phyloP scores from a whole-genome alignment of 1,284 basidiomycete species.

The Ustilago shanxiensis region DNA sequence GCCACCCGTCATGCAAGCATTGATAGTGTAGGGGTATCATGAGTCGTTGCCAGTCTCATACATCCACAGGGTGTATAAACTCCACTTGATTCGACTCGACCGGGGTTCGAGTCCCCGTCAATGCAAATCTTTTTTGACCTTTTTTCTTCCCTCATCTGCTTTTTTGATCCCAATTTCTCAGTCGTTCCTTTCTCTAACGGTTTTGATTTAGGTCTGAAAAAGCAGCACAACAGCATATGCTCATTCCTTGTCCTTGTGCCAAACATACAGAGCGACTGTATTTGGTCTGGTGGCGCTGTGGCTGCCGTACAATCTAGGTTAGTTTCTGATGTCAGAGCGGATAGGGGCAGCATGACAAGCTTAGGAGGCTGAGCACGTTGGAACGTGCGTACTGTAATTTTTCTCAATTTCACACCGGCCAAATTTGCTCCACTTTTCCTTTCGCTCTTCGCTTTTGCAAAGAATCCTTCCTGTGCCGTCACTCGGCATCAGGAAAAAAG shows the following conservation, averaged over 20 bases:
- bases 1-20: slow-evolving; percentile 13
- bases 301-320: no score
- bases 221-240: no score
- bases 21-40: slow-evolving; percentile 57
- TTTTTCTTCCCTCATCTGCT: background rate
- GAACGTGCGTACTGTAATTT: slow-evolving; percentile 8
- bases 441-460: background rate
- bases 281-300: no score
- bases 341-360: no score
- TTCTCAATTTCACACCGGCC: background rate
- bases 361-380: background rate
- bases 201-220: no score
- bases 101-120: slow-evolving; percentile 61
- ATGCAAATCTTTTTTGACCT: slow-evolving; percentile 39
- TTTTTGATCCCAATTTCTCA: background rate
- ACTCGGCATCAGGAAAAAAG: slow-evolving; percentile 6
- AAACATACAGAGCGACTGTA: no score
- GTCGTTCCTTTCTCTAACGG: no score
- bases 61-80: slow-evolving; percentile 12
- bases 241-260: no score
- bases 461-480: background rate
- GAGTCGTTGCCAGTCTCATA: slow-evolving; percentile 20
- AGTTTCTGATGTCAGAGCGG: no score
- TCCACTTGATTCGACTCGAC: slow-evolving; percentile 50
- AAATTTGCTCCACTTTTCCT: slow-evolving; percentile 11